Evolutionary conservation across 2,329 filamentous ascomycete genomes (phyloP).

Genomic region (Botrytis hyacinthi): DNA sequence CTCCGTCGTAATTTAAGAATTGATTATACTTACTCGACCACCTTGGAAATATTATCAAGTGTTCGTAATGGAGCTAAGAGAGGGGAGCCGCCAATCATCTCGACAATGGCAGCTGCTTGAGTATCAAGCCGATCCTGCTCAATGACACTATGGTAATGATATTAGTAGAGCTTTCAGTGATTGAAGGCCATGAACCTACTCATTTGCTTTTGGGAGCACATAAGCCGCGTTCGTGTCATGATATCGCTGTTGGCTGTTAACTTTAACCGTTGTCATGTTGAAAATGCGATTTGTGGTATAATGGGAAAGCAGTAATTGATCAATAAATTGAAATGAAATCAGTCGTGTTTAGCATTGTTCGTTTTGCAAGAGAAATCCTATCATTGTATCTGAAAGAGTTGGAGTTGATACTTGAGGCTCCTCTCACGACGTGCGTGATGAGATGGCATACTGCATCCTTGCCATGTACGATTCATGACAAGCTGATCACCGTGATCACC

Average conservation of each 20-base stretch:
- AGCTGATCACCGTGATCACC: background rate
- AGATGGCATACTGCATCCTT: background rate
- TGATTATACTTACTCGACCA: constrained; percentile 2
- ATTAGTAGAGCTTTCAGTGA: background rate
- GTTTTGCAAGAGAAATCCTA: background rate
- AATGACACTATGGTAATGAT: background rate
- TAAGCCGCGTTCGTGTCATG: constrained; percentile 15
- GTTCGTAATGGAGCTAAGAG: constrained; percentile 3
- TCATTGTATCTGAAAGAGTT: background rate
- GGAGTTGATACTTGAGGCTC: background rate
- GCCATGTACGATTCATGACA: background rate
- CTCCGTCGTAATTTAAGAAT: background rate
- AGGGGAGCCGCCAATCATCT: constrained; percentile 17
- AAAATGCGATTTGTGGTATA: background rate
- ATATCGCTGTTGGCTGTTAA: constrained; percentile 3
- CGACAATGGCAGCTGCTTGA: constrained; percentile 17
- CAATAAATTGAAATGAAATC: background rate
- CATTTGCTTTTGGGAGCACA: constrained; percentile 17
- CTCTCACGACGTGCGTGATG: background rate
- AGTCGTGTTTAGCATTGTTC: background rate
- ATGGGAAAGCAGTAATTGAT: background rate
- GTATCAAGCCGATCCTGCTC: constrained; percentile 18
- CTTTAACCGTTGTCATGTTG: constrained; percentile 1
- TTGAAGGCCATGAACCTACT: constrained; percentile 8
- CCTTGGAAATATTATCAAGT: background rate